A percentile compares a stretch with the other conserved stretches of the same genome.
These are phyloP conservation scores for Dothideomycetes sp. DNA, from an alignment of 2,329 filamentous ascomycete genomes.

Conservation along the genomic window DNA sequence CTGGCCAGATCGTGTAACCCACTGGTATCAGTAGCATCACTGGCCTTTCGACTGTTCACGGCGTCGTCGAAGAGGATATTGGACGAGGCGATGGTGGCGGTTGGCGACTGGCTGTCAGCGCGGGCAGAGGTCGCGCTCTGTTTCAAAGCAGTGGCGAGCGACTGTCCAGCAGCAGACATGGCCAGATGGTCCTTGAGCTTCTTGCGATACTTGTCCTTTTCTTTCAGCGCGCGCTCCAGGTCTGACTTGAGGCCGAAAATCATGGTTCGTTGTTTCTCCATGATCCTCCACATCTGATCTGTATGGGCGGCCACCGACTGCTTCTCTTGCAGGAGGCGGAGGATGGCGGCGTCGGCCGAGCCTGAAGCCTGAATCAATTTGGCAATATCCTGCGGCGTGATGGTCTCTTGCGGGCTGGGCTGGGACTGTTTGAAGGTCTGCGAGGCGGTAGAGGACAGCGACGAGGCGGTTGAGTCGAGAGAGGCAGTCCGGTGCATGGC, in stretches of 20 bases:
- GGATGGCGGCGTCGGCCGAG: constrained; percentile 78
- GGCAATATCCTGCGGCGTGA: constrained; percentile 64
- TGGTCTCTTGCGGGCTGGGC: constrained; percentile 44
- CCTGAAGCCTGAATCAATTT: constrained; percentile 74
- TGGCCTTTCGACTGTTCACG: constrained; percentile 18
- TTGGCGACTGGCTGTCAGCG: background rate
- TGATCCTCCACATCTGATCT: constrained; percentile 82
- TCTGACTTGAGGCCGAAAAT: constrained; percentile 91
- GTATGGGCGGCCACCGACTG: constrained; percentile 82
- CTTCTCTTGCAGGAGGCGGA: constrained; percentile 84
- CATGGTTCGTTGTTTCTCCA: constrained; percentile 93
- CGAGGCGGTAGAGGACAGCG: constrained; percentile 39
- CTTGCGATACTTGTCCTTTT: constrained; percentile 87
- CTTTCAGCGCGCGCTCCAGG: constrained; percentile 77
- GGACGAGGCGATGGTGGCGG: background rate
- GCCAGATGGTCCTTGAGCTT: constrained; percentile 68
- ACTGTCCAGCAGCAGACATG: constrained; percentile 18
- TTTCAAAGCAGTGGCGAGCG: background rate
- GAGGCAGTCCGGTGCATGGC: constrained; percentile 62
- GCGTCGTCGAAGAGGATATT: constrained; percentile 13
- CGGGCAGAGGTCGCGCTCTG: background rate
- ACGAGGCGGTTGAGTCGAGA: constrained; percentile 85
- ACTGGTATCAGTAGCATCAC: constrained; percentile 15
- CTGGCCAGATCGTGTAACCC: background rate
- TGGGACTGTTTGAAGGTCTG: constrained; percentile 47